Conservation (phyloP, 257 asterid species). For the Schizonepeta tenuifolia region DNA sequence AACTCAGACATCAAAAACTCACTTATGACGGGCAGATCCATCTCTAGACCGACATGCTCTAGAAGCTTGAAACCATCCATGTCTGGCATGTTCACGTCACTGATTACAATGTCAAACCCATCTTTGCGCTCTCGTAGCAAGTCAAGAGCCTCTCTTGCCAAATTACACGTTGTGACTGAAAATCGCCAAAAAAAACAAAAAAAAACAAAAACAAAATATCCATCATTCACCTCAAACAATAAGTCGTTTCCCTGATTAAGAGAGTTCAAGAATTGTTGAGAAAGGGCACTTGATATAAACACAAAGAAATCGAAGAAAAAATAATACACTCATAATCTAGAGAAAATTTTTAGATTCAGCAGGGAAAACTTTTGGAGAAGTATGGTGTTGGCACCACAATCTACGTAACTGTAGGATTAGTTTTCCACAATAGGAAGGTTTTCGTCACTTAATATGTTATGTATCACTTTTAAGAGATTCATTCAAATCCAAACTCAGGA, state of each 20-base stretch:
- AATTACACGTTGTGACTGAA: slow-evolving; percentile 80
- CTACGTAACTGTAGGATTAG: neutral
- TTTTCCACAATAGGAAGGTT: neutral
- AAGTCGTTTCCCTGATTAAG: neutral
- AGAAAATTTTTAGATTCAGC: neutral
- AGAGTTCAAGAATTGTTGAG: neutral
- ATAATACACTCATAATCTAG: neutral
- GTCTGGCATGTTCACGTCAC: slow-evolving; percentile 98
- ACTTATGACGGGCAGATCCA: slow-evolving; percentile 98
- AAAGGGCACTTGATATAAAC: neutral
- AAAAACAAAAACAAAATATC: too few relatives aligned
- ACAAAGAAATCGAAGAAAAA: neutral
- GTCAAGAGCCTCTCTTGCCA: slow-evolving; percentile 80
- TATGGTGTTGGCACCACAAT: neutral
- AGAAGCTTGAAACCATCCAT: slow-evolving; percentile 98
- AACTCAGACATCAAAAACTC: slow-evolving; percentile 28
- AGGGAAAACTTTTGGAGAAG: neutral
- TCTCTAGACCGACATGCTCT: slow-evolving; percentile 93
- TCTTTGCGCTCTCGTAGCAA: slow-evolving; percentile 83
- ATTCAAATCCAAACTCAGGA: neutral
- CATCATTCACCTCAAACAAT: neutral
- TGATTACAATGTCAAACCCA: slow-evolving; percentile 84
- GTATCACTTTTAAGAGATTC: neutral
- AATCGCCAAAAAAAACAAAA: slow-evolving; percentile 16
- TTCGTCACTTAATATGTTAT: neutral